Conservation (phyloP, 2,329 filamentous ascomycete genomes). For the Beauveria bassiana region DNA sequence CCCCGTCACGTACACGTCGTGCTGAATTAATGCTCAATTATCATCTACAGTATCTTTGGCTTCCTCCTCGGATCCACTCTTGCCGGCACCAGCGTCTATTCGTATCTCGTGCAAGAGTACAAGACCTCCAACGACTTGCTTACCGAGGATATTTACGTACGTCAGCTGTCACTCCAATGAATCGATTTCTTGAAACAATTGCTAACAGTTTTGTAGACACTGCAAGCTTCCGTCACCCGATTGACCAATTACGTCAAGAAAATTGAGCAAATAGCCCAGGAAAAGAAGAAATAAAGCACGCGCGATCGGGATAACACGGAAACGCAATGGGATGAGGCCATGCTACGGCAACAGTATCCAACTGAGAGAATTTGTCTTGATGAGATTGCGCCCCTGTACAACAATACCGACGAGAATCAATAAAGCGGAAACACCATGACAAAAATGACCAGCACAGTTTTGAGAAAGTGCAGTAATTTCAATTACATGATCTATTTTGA, state of each 20-base stretch:
- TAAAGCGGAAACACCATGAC: not conserved
- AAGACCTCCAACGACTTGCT: slow-evolving; percentile 87
- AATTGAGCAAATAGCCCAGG: slow-evolving; percentile 72
- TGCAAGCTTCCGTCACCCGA: slow-evolving; percentile 80
- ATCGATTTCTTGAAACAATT: not conserved
- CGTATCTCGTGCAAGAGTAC: slow-evolving; percentile 90
- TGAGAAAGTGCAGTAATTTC: not conserved
- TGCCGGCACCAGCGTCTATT: slow-evolving; percentile 76
- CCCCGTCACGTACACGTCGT: too few species aligned
- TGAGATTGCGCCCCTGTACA: not conserved
- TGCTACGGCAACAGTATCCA: not conserved
- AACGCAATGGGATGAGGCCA: not conserved
- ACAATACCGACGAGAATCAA: not conserved
- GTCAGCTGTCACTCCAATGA: slow-evolving; percentile 29
- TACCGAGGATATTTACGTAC: slow-evolving; percentile 91
- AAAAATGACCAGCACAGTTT: not conserved
- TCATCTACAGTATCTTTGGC: slow-evolving; percentile 63
- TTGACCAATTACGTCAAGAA: slow-evolving; percentile 76
- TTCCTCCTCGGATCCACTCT: slow-evolving; percentile 81
- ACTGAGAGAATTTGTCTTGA: not conserved
- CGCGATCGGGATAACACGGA: not conserved
- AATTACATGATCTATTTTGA: slow-evolving; percentile 10
- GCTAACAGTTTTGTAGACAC: slow-evolving; percentile 46
- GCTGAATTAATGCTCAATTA: not conserved
- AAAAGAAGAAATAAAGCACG: slow-evolving; percentile 55